Conservation (phyloP, 2,329 filamentous ascomycete species). For the Aspergillus ibericus region DNA sequence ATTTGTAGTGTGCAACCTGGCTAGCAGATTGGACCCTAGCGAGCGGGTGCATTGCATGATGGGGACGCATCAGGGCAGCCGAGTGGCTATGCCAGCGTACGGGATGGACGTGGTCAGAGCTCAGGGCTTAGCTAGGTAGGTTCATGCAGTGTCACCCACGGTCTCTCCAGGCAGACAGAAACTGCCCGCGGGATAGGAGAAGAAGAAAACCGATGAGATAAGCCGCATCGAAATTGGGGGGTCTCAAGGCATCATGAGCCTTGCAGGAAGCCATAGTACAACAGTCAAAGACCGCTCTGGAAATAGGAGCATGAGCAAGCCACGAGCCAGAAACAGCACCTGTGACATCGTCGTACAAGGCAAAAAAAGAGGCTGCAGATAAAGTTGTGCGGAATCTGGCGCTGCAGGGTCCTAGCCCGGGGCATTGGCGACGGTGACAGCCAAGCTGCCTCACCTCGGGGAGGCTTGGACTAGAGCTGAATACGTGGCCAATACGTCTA, state of each 20-base stretch:
- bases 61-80: background rate
- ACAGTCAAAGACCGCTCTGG: background rate
- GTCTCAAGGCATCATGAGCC: background rate
- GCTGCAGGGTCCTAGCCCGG: background rate
- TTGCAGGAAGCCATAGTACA: background rate
- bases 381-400: background rate
- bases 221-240: background rate
- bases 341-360: background rate
- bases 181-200: background rate
- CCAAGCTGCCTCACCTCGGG: background rate
- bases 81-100: slow-evolving; percentile 1
- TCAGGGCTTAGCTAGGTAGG: background rate
- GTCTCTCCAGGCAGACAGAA: background rate
- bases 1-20: slow-evolving; percentile 18
- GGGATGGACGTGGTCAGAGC: slow-evolving; percentile 1
- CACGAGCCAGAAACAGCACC: background rate
- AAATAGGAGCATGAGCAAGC: background rate
- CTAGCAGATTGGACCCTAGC: background rate
- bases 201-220: background rate
- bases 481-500: background rate
- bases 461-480: background rate
- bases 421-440: slow-evolving; percentile 1
- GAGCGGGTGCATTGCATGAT: background rate
- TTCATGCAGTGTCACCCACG: background rate
- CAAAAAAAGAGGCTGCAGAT: background rate